phyloP scores from a whole-genome alignment of 257 asterid genomes.

The Solanum pinnatisectum region DNA sequence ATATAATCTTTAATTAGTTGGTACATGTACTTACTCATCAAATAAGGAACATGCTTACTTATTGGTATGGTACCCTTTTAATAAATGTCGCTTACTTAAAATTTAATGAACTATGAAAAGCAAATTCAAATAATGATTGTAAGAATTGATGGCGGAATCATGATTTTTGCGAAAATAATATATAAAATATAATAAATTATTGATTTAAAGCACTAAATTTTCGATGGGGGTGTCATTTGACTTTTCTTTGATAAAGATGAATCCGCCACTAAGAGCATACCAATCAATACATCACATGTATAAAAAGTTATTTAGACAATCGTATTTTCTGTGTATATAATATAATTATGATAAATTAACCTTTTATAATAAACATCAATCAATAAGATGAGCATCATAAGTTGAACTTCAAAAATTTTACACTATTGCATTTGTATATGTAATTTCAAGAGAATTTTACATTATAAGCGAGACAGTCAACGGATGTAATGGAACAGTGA shows the following conservation, averaged over 20 bases:
- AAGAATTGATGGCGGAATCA: neutral
- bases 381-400: neutral
- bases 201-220: neutral
- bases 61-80: neutral
- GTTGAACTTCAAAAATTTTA: neutral
- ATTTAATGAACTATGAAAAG: neutral
- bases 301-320: neutral
- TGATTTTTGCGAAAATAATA: neutral
- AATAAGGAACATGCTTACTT: conserved; percentile 4
- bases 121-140: neutral
- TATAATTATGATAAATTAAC: neutral
- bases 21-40: neutral
- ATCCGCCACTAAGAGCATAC: neutral
- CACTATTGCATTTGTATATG: neutral
- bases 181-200: too few relatives aligned
- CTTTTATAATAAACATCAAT: neutral
- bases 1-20: neutral
- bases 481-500: too few relatives aligned
- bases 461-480: neutral
- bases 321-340: neutral
- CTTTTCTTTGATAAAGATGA: neutral
- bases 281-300: neutral
- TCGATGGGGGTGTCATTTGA: neutral
- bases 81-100: neutral
- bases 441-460: neutral